Evolutionary conservation across 1,284 basidiomycete species (phyloP), one percentile per base, ranked within the genome.

Genomic region (Amylostereum chailletii): DNA sequence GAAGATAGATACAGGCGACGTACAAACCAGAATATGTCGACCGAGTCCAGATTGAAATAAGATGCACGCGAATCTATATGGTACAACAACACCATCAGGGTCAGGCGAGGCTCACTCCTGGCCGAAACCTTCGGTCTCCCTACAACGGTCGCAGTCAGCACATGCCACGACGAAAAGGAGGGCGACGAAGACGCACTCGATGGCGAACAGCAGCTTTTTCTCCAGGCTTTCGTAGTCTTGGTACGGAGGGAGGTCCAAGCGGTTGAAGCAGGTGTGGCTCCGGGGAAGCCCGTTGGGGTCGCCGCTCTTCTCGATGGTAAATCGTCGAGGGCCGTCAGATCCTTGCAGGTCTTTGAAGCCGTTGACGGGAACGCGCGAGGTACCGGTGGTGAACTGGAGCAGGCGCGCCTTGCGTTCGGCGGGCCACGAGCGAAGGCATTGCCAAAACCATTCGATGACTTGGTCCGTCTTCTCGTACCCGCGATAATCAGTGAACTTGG

Each of bases 401-500:
- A 94, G 69, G 41, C 92, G 84, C 10, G 87, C 89, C 71, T 94
- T 94, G 67, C 90, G 84, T 72, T 95, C 93, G 0, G 92, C 82
- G 1, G 93, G 92, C 93, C 93, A 96, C 52, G 82, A 80, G 53
- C 87, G 82, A 40, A 96, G 87, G 60, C 89, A 91, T 70, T 94
- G 88, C 93, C 93, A 96, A 83, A 96, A 96, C 93, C 93, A 96
- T 62, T 94, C 89, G 54, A 96, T 92, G 43, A 96, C 93, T 59
- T 90, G 85, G 61, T 92, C 90, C 52, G 78, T 81, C 65, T 81
- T 75, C 63, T 82, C 81, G 58, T 86, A 85, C 19, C 77, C 82
- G 55, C 82, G 77, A 63, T 85, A 87, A 58, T 86, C 84, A 19
- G 83, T 86, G 62, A 82, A 85, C 62, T 86, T 86, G 49, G 79